These are phyloP conservation scores for Coemansia sp. DNA, from an alignment of 192 early-diverging fungal genomes.

Conservation along the genomic window DNA sequence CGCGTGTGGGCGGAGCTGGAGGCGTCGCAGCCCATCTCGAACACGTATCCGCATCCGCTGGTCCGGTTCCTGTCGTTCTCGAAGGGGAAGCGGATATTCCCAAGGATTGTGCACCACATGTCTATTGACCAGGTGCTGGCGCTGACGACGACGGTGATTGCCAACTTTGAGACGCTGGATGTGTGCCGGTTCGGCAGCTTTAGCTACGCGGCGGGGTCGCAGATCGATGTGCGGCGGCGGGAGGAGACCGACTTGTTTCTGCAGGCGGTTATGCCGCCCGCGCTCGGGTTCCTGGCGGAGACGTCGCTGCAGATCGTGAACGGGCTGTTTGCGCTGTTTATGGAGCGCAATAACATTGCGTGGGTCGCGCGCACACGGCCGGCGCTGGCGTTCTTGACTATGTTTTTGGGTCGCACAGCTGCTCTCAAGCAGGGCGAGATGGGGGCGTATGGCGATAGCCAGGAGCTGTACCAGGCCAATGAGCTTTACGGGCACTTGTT, in stretches of 20 bases:
- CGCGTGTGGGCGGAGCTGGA: slow-evolving; percentile 41
- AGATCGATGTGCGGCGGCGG: slow-evolving; percentile 27
- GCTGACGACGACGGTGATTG: slow-evolving; percentile 71
- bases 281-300: slow-evolving; percentile 78
- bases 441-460: slow-evolving; percentile 32
- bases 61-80: slow-evolving; percentile 75
- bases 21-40: slow-evolving; percentile 44
- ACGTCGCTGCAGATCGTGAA: slow-evolving; percentile 80
- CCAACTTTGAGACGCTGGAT: slow-evolving; percentile 71
- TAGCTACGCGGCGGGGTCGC: slow-evolving; percentile 25
- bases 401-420: slow-evolving; percentile 87
- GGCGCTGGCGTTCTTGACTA: slow-evolving; percentile 84
- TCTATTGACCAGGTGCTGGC: slow-evolving; percentile 74
- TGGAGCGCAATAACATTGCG: slow-evolving; percentile 86
- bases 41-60: slow-evolving; percentile 80
- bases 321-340: slow-evolving; percentile 73
- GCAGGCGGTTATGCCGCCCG: slow-evolving; percentile 81
- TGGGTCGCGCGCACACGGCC: slow-evolving; percentile 82
- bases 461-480: slow-evolving; percentile 50
- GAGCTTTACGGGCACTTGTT: slow-evolving; percentile 88
- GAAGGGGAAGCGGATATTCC: slow-evolving; percentile 89
- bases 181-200: slow-evolving; percentile 58
- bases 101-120: slow-evolving; percentile 77
- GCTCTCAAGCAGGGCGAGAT: slow-evolving; percentile 70
- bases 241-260: slow-evolving; percentile 86